phyloP scores from a whole-genome alignment of 768 basidiomycete species.

The Gloeostereum incarnatum region DNA sequence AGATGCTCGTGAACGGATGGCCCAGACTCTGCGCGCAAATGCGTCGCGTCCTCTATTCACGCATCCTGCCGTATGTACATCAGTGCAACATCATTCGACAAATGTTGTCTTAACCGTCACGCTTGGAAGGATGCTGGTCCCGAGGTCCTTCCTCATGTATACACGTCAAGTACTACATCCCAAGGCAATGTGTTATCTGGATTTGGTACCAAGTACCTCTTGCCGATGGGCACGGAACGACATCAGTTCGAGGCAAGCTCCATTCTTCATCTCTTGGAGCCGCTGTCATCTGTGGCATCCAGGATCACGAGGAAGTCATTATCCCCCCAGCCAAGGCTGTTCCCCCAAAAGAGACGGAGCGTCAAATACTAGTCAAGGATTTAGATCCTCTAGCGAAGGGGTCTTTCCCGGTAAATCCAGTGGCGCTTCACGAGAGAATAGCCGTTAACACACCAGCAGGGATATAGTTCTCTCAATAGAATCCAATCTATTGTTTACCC shows the following conservation, averaged over 20 bases:
- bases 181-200: slow-evolving; percentile 63
- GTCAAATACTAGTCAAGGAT: slow-evolving; percentile 59
- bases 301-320: slow-evolving; percentile 86
- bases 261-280: not conserved
- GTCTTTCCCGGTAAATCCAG: slow-evolving; percentile 69
- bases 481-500: slow-evolving; percentile 94
- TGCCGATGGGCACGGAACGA: slow-evolving; percentile 78
- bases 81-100: not conserved
- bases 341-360: slow-evolving; percentile 64
- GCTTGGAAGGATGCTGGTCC: slow-evolving; percentile 35
- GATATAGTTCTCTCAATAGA: slow-evolving; percentile 81
- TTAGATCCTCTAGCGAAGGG: slow-evolving; percentile 71
- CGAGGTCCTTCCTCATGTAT: slow-evolving; percentile 81
- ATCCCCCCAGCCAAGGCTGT: slow-evolving; percentile 79
- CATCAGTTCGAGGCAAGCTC: slow-evolving; percentile 51
- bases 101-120: slow-evolving; percentile 1
- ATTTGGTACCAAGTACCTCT: slow-evolving; percentile 65
- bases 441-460: slow-evolving; percentile 30
- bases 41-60: slow-evolving; percentile 59
- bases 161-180: slow-evolving; percentile 51
- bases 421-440: not conserved
- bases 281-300: slow-evolving; percentile 6
- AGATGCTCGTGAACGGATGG: slow-evolving; percentile 53
- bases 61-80: slow-evolving; percentile 35
- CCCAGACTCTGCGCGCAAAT: slow-evolving; percentile 49